phyloP scores from a whole-genome alignment of 305 asterid genomes.

The Fraxinus xanthoxyloides region DNA sequence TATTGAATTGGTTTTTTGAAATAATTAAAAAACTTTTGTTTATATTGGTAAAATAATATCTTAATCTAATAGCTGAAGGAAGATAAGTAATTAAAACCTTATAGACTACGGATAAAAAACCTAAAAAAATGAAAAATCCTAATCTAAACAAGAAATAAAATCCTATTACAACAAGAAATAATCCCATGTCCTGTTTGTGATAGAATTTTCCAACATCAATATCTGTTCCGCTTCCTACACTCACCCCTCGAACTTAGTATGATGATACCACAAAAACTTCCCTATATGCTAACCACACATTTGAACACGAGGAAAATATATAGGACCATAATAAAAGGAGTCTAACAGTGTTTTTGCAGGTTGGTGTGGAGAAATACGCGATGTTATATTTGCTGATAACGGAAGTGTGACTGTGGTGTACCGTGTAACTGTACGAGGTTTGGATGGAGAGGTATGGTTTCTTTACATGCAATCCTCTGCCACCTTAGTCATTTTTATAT shows the following conservation, averaged over 20 bases:
- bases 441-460: slow-evolving; percentile 86
- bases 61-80: background rate
- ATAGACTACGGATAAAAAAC: background rate
- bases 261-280: background rate
- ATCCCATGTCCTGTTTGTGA: background rate
- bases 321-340: background rate
- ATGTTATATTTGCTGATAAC: slow-evolving; percentile 83
- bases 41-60: background rate
- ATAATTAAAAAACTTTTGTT: background rate
- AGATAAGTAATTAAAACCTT: background rate
- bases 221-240: background rate
- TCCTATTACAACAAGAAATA: background rate
- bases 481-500: background rate
- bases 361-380: slow-evolving; percentile 99
- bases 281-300: background rate
- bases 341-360: slow-evolving; percentile 42
- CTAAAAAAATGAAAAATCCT: background rate
- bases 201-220: background rate
- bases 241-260: background rate
- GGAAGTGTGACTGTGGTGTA: slow-evolving; percentile 94
- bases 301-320: background rate
- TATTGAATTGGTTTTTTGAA: background rate
- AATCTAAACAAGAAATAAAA: background rate
- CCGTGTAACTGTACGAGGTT: slow-evolving; percentile 89
- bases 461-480: background rate